phyloP scores from a whole-genome alignment of 2,329 filamentous ascomycete species.

The Aspergillus sp. region DNA sequence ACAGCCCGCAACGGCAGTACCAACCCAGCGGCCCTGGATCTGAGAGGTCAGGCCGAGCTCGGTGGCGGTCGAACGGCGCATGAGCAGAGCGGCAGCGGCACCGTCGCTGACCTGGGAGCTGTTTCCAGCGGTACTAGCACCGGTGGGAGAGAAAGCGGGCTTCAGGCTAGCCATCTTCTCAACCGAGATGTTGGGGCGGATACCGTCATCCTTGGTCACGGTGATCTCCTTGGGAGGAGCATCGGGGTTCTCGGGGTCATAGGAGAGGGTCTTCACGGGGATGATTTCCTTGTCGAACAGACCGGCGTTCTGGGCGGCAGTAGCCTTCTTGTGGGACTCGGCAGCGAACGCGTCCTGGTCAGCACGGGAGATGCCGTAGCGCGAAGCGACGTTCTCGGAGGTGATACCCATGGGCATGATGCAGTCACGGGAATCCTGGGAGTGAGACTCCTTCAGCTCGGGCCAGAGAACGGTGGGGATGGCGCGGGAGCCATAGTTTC shows the following conservation, averaged over 20 bases:
- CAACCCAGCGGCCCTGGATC: slow-evolving; percentile 83
- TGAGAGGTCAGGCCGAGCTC: slow-evolving; percentile 67
- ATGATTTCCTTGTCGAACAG: slow-evolving; percentile 78
- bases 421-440: slow-evolving; percentile 76
- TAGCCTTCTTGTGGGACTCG: slow-evolving; percentile 71
- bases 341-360: slow-evolving; percentile 86
- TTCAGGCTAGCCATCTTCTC: slow-evolving; percentile 79
- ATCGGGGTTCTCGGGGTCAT: slow-evolving; percentile 64
- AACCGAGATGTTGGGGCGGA: slow-evolving; percentile 66
- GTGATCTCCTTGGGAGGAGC: slow-evolving; percentile 61
- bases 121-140: slow-evolving; percentile 83
- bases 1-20: slow-evolving; percentile 74
- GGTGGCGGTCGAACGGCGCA: slow-evolving; percentile 78
- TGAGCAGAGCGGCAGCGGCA: slow-evolving; percentile 78
- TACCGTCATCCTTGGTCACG: slow-evolving; percentile 79
- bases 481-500: slow-evolving; percentile 82
- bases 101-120: slow-evolving; percentile 83
- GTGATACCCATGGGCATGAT: slow-evolving; percentile 95
- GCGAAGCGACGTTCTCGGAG: slow-evolving; percentile 79
- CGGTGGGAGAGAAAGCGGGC: slow-evolving; percentile 76
- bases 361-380: slow-evolving; percentile 70
- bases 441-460: slow-evolving; percentile 63
- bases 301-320: slow-evolving; percentile 67
- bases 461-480: slow-evolving; percentile 83
- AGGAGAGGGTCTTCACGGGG: slow-evolving; percentile 71